phyloP scores from a whole-genome alignment of 2,329 filamentous ascomycete species.

The Aureobasidium sp. region DNA sequence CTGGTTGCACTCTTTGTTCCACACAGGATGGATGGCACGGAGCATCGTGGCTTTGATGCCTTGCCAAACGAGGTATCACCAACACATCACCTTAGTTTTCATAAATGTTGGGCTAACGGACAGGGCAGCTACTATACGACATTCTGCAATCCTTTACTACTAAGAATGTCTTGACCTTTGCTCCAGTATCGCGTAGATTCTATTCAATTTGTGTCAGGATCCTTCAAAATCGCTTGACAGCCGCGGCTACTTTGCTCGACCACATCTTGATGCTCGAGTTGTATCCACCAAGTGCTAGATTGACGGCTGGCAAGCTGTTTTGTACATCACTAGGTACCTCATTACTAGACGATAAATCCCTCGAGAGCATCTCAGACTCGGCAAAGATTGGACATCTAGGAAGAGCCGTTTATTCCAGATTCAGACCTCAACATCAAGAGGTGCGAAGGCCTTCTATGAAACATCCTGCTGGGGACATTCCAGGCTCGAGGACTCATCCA shows the following conservation, averaged over 20 bases:
- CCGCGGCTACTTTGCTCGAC: conserved; percentile 50
- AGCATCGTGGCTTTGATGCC: conserved; percentile 21
- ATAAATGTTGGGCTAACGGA: not conserved
- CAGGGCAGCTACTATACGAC: conserved; percentile 34
- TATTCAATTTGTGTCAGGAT: conserved; percentile 56
- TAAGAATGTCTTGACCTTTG: conserved; percentile 44
- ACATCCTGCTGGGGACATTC: conserved; percentile 42
- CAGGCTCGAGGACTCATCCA: conserved; percentile 37
- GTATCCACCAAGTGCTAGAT: conserved; percentile 63
- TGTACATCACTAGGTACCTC: conserved; percentile 62
- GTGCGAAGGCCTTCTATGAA: conserved; percentile 35
- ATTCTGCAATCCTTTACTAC: conserved; percentile 37
- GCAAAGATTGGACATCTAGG: conserved; percentile 46
- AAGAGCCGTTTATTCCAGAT: conserved; percentile 57
- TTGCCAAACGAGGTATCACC: conserved; percentile 28
- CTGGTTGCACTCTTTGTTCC: not conserved
- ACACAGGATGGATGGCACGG: not conserved
- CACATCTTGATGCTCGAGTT: conserved; percentile 70
- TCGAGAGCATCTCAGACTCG: conserved; percentile 26
- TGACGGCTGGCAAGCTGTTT: conserved; percentile 60
- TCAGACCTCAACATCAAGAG: conserved; percentile 56
- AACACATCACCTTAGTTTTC: not conserved
- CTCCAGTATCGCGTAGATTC: conserved; percentile 55
- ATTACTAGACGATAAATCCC: conserved; percentile 40
- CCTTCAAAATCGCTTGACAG: conserved; percentile 56